phyloP scores from a whole-genome alignment of 2,329 filamentous ascomycete species.

The Hypomyces perniciosus region DNA sequence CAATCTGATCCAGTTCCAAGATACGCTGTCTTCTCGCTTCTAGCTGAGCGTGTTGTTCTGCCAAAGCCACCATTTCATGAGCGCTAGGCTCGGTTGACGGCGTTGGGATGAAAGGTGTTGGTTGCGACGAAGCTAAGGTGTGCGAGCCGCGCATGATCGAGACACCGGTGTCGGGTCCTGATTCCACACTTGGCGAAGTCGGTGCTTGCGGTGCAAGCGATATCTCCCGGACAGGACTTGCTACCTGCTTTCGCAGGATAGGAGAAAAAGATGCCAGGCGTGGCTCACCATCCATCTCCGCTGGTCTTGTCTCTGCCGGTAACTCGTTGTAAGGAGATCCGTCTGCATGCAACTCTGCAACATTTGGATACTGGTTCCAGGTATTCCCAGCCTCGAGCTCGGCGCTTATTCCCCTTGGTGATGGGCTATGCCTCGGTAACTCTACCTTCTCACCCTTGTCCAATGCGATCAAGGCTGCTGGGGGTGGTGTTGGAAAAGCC shows the following conservation, averaged over 20 bases:
- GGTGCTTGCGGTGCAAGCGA: neutral
- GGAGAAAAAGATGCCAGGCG: neutral
- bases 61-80: neutral
- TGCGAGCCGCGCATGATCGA: neutral
- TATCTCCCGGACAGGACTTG: neutral
- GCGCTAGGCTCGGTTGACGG: neutral
- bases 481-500: neutral
- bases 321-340: neutral
- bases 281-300: neutral
- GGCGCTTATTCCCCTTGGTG: neutral
- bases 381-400: neutral
- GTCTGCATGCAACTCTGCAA: neutral
- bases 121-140: neutral
- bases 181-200: neutral
- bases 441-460: neutral
- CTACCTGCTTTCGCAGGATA: neutral
- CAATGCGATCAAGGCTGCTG: neutral
- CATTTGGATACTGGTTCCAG: neutral
- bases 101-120: neutral
- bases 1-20: slow-evolving; percentile 8
- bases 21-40: slow-evolving; percentile 2
- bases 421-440: neutral
- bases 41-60: slow-evolving; percentile 2
- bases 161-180: neutral
- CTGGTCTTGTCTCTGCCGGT: neutral